Base-by-base conservation (phyloP, 345 rosid genomes). In the Noccaea caerulescens region DNA sequence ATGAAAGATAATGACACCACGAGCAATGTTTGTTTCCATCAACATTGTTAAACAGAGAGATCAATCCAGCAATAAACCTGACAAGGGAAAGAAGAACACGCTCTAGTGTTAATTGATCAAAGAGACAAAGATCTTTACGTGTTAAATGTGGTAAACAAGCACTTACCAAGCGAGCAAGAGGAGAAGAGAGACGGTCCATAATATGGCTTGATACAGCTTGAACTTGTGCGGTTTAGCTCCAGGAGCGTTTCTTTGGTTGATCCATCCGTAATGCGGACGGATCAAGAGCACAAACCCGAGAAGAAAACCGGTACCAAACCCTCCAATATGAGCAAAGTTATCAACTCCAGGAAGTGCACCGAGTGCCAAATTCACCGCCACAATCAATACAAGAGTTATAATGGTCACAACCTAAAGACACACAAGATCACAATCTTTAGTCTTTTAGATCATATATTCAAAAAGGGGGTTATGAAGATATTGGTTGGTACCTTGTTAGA, bases 321-420 rank as follows among this genome's bases (percentile, higher is more conserved):
- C 99, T 77, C 99, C 99, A 16, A 91, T 84, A 41, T 94, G 99
- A 71, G 99, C 96, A 81, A 89, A 94, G 78, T 91, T 94, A 86
- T 94, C 99, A n/a, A 94, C 96, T 9, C 88, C 93, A 0, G 99
- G 99, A 61, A 94, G 89, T 66, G 89, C 85, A 72, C 99, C 99
- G 9, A 91, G 86, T 7, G 89, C 97, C 80, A 94, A 86, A 79
- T 94, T 94, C 51, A 91, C 69, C 43, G 80, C 82, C 37, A 87
- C 85, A 82, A 94, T 84, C 59, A 86, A 10, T 11, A 89, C 44
- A 43, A 94, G 97, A 68, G 89, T 88, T 45, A 89, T 27, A 39
- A 94, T 73, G 7, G 88, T 81, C 69, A 91, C 86, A 49, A 81
- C 77, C 99, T 94, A 79, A 58, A 66, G 3, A 27, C 30, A 27